phyloP scores from a whole-genome alignment of 1,139 yeast species.

The Kodamaea plutei region DNA sequence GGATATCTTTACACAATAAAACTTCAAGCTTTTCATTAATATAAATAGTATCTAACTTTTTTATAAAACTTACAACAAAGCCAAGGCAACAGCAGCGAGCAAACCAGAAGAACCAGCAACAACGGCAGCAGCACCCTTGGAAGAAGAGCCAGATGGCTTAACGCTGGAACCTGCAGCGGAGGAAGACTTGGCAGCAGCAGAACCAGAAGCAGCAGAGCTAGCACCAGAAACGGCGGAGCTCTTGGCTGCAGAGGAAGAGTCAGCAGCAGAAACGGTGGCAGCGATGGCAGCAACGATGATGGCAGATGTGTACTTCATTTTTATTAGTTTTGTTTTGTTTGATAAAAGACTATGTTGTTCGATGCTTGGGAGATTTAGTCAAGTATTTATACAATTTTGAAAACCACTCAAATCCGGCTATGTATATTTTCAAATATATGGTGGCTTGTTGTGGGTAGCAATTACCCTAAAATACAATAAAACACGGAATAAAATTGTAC shows the following conservation, averaged over 20 bases:
- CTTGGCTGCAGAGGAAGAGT: conserved; percentile 9
- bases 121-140: conserved; percentile 17
- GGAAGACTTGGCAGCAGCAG: conserved; percentile 6
- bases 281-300: conserved; percentile 10
- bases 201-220: conserved; percentile 9
- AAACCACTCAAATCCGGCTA: too few species aligned
- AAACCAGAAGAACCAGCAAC: conserved; percentile 21
- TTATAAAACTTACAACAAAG: conserved; percentile 21
- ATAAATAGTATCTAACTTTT: too few species aligned
- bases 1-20: too few species aligned
- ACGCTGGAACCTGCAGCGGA: conserved; percentile 12
- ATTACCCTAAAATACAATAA: too few species aligned
- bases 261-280: conserved; percentile 13
- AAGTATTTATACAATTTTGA: too few species aligned
- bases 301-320: conserved; percentile 9
- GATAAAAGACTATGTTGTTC: too few species aligned
- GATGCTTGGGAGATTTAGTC: too few species aligned
- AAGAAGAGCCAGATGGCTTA: conserved; percentile 11
- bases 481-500: too few species aligned
- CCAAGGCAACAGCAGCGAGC: conserved; percentile 27
- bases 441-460: too few species aligned
- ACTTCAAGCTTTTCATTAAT: too few species aligned
- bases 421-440: too few species aligned
- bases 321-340: too few species aligned
- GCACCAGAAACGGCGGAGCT: conserved; percentile 8